A percentile compares a stretch with the other conserved stretches of the same genome.
phyloP scores from a whole-genome alignment of 495 filamentous ascomycete genomes.

The Aspergillus affinis region DNA sequence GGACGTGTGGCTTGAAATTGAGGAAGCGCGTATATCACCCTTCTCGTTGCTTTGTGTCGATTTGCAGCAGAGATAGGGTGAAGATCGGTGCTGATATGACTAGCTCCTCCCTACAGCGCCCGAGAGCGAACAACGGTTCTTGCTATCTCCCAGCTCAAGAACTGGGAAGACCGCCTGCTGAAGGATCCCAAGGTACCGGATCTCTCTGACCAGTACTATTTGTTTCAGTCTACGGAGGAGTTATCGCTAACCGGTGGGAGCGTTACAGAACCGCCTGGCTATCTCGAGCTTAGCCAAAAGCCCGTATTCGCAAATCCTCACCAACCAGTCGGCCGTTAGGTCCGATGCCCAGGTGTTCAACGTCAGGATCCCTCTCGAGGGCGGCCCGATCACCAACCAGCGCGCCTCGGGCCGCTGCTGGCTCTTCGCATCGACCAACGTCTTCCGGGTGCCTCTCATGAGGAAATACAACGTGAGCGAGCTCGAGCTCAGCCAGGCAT shows the following conservation, averaged over 20 bases:
- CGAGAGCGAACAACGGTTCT: constrained; percentile 16
- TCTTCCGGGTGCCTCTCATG: constrained; percentile 83
- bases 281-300: constrained; percentile 63
- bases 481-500: constrained; percentile 84
- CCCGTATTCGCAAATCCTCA: constrained; percentile 53
- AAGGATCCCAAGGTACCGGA: constrained; percentile 21
- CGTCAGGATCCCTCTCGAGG: constrained; percentile 77
- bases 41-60: constrained; percentile 5
- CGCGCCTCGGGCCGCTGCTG: constrained; percentile 77
- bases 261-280: constrained; percentile 59
- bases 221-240: not conserved
- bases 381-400: constrained; percentile 82
- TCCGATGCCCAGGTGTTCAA: constrained; percentile 79
- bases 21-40: constrained; percentile 9
- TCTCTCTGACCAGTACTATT: not conserved
- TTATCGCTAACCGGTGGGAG: not conserved
- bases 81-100: constrained; percentile 2
- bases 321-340: constrained; percentile 47
- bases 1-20: not conserved
- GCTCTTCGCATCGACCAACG: constrained; percentile 85
- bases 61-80: constrained; percentile 2
- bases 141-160: constrained; percentile 13
- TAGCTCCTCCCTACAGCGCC: constrained; percentile 21
- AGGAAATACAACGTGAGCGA: constrained; percentile 70
- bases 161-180: constrained; percentile 25